phyloP scores from a whole-genome alignment of 495 filamentous ascomycete genomes.

The Hapsidospora chrysogenum region DNA sequence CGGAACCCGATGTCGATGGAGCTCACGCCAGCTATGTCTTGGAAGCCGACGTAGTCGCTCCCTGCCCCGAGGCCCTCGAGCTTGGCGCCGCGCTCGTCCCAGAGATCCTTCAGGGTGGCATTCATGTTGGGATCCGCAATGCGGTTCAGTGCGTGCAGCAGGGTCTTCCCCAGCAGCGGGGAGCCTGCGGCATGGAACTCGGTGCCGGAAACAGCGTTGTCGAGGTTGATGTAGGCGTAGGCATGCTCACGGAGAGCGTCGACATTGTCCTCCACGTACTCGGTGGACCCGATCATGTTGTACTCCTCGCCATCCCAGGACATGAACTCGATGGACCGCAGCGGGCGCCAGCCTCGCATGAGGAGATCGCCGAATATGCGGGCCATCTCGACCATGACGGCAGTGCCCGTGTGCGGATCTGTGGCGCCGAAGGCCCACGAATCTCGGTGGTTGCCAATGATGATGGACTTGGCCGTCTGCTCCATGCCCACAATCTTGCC shows the following conservation, averaged over 20 bases:
- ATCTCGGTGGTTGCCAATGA: slow-evolving; percentile 88
- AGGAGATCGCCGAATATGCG: slow-evolving; percentile 66
- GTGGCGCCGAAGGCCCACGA: slow-evolving; percentile 81
- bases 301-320: slow-evolving; percentile 93
- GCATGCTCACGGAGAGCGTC: slow-evolving; percentile 56
- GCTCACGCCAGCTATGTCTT: slow-evolving; percentile 81
- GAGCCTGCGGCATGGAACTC: slow-evolving; percentile 61
- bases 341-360: slow-evolving; percentile 68
- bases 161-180: slow-evolving; percentile 55
- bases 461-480: slow-evolving; percentile 66
- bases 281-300: slow-evolving; percentile 87
- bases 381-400: slow-evolving; percentile 75
- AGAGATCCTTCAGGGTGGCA: slow-evolving; percentile 54
- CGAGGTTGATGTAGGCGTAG: slow-evolving; percentile 84
- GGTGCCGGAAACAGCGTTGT: slow-evolving; percentile 60
- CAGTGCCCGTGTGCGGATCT: slow-evolving; percentile 77
- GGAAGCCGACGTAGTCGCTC: slow-evolving; percentile 87
- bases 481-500: slow-evolving; percentile 71
- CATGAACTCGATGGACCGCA: slow-evolving; percentile 82
- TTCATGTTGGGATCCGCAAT: slow-evolving; percentile 58
- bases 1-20: slow-evolving; percentile 75
- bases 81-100: slow-evolving; percentile 46
- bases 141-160: slow-evolving; percentile 56
- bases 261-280: slow-evolving; percentile 84
- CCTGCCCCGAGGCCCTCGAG: slow-evolving; percentile 61